Base-by-base conservation (phyloP, 2,329 filamentous ascomycete genomes). In the Neocatenulostroma microsporum region DNA sequence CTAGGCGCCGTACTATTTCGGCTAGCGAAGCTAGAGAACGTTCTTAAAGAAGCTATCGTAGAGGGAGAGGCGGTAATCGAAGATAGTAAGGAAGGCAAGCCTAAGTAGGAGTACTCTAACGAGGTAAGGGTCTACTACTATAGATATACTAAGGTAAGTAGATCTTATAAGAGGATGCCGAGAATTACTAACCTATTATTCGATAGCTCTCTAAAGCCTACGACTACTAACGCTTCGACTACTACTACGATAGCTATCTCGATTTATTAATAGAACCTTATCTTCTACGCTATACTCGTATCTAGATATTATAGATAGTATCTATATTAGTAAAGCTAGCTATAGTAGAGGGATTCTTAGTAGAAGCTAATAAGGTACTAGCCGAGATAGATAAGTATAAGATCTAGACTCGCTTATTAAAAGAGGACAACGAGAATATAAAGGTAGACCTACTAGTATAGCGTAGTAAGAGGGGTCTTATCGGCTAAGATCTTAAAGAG, bases 391-490 rank as follows among this genome's bases (percentile, higher is more conserved):
- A 33, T 15, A 9, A 3, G 12, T 8, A 6, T 11, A 24, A 33
- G 30, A n/a, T 33, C 18, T 21, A 33, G 21, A 21, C 24, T 13
- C 18, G 13, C 17, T 21, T 33, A 13, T 17, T 33, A 5, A 24
- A 33, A 24, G 30, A 33, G 6, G 30, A 33, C 30, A 33, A 33
- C 30, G 20, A 24, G 19, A 6, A 14, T n/a, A 33, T 33, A 21
- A 33, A 33, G 21, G 17, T 9, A 10, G 30, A 33, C 21, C 21
- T 33, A 17, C 13, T n/a, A 9, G 21, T 33, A 8, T 29, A 14
- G 26, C 26, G 26, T 29, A 7, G 13, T 7, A 29, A 29, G 26
- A 9, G 13, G 13, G 26, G 26, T 29, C 7, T 14, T 10, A 9
- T 14, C 7, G 26, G 26, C 15, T n/a, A 24, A 24, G 21, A 24